Percentiles rank a stretch among this genome's conserved stretches.
phyloP scores from a whole-genome alignment of 2,329 filamentous ascomycete genomes.

The Fusarium torulosum region DNA sequence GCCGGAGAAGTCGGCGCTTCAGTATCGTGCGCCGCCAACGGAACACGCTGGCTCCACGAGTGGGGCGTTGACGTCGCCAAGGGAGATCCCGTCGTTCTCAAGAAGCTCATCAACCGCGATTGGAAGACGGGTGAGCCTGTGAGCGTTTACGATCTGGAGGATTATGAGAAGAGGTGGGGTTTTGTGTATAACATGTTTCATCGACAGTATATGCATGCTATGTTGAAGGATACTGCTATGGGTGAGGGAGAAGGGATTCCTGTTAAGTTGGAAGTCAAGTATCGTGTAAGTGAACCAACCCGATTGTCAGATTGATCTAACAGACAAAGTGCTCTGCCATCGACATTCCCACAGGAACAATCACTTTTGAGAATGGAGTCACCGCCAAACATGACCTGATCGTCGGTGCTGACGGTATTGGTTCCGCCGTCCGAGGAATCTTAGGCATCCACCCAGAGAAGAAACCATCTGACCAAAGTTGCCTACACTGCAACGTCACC shows the following conservation, averaged over 20 bases:
- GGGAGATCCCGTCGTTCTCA: conserved; percentile 74
- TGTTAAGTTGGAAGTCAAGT: conserved; percentile 67
- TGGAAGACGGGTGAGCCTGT: conserved; percentile 77
- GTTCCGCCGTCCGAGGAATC: conserved; percentile 71
- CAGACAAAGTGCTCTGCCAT: conserved; percentile 60
- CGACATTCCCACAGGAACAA: conserved; percentile 61
- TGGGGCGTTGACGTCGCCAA: conserved; percentile 74
- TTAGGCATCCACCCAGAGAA: conserved; percentile 73
- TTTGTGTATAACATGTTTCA: conserved; percentile 78
- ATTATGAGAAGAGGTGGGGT: conserved; percentile 75
- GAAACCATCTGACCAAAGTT: conserved; percentile 70
- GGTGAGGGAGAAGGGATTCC: conserved; percentile 67
- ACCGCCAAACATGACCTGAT: conserved; percentile 68
- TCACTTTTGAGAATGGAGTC: conserved; percentile 67
- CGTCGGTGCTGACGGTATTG: conserved; percentile 75
- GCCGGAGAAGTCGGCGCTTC: conserved; percentile 77
- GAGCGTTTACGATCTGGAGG: conserved; percentile 72
- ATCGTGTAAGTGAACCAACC: conserved; percentile 48
- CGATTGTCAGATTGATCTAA: not conserved
- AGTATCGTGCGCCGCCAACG: conserved; percentile 76
- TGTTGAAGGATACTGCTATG: conserved; percentile 72
- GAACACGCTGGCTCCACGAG: conserved; percentile 76
- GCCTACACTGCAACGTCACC: conserved; percentile 73
- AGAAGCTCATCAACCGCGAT: conserved; percentile 76
- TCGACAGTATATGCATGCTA: conserved; percentile 75